Base-by-base conservation (phyloP, 108 stramenopile genomes). In the Nitzschia palea region DNA sequence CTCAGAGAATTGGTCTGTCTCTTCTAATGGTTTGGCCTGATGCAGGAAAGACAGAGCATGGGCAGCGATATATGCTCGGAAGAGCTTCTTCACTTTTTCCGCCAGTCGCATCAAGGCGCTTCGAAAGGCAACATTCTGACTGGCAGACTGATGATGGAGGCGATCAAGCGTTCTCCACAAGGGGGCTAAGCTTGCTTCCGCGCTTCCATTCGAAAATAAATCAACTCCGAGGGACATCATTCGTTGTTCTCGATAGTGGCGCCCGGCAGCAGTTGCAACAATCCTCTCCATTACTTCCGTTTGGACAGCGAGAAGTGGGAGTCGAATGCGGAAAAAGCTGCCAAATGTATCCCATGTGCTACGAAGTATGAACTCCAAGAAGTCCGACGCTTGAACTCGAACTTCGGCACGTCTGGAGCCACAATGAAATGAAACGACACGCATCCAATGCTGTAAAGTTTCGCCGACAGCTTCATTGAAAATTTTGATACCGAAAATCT, bases 401-500 rank as follows among this genome's bases (percentile, higher is more conserved):
- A 95, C 89, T 40, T 86, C 79, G 29, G 91, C 83, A 31, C 94
- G 73, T 31, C 94, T 51, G 4, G 94, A 86, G 20, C 94, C 94
- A 62, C 91, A 90, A 63, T 91, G 91, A 20, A 91, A 77, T n/a
- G 87, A 73, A 52, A 89, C 79, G 17, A 93, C 84, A 34, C 94
- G 61, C 83, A 95, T 88, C 94, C 89, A 95, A 70, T 95, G 91
- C 55, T 95, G 91, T 4, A 95, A 80, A 8, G 89, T 92, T 62
- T 95, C 91, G 10, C 90, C 88, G 0, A 95, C 83, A 14, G 91
- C 89, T 52, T 85, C 74, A 25, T 91, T 79, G 58, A 95, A 95
- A 27, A 88, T 65, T 62, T 90, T 86, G 40, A 95, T 87, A 0
- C 94, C 94, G 74, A 93, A 90, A 15, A 92, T 90, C 64, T 93